These are phyloP conservation scores for Botrytis fragariae DNA, from an alignment of 2,329 filamentous ascomycete genomes.

Conservation along the genomic window DNA sequence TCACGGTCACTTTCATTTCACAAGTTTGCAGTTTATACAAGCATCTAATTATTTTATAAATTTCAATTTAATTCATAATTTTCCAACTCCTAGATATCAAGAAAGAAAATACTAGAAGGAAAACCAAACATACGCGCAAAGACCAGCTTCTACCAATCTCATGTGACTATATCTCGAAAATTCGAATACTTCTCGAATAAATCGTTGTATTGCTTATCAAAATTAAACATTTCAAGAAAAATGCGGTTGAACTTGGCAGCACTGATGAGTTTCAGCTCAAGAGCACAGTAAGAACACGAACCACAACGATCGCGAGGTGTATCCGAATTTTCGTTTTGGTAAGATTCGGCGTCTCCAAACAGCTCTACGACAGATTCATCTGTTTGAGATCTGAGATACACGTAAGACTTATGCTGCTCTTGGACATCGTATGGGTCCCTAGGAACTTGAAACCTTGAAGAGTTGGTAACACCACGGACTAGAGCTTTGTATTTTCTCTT, in stretches of 20 bases:
- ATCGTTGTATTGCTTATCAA: background rate
- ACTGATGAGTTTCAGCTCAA: background rate
- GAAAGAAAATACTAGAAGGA: background rate
- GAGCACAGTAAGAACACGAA: background rate
- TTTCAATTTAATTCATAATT: background rate
- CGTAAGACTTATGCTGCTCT: background rate
- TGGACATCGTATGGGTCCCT: background rate
- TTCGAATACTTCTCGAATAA: background rate
- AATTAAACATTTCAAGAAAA: background rate
- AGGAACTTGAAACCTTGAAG: background rate
- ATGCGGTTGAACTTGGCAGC: background rate
- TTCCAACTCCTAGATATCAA: background rate
- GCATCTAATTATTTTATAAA: background rate
- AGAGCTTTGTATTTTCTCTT: background rate
- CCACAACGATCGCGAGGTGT: background rate
- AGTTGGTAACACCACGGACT: background rate
- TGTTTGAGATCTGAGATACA: background rate
- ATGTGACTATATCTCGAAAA: background rate
- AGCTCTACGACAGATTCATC: background rate
- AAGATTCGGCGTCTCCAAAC: no score
- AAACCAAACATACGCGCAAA: background rate
- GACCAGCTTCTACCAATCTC: background rate
- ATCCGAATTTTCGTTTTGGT: background rate
- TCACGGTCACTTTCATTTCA: background rate
- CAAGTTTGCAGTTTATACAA: background rate